Percentiles rank a stretch among this genome's conserved stretches.
Conservation (phyloP, 306 rosid species). For the Echinosophora koreensis region DNA sequence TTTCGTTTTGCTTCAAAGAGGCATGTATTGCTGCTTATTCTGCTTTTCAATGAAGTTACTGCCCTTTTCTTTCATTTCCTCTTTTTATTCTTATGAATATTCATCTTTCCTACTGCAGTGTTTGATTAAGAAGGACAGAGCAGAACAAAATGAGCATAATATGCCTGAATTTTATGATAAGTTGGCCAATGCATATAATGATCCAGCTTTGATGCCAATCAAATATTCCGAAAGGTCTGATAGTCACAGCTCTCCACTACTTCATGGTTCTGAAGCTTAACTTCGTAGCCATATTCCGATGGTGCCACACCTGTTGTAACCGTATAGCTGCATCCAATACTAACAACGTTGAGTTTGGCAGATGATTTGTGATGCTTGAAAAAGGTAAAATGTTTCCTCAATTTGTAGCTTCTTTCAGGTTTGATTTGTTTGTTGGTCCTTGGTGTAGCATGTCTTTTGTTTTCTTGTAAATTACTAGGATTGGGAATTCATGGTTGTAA, state of each 20-base stretch:
- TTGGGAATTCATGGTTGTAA: slow-evolving; percentile 7
- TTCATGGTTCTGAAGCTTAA: slow-evolving; percentile 54
- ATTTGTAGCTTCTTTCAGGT: slow-evolving; percentile 1
- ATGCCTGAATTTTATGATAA: slow-evolving; percentile 64
- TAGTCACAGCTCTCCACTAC: slow-evolving; percentile 64
- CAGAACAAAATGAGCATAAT: slow-evolving; percentile 59
- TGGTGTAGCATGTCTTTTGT: slow-evolving; percentile 9
- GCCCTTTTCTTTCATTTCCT: background rate
- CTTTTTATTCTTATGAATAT: slow-evolving; percentile 28
- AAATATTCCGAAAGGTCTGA: slow-evolving; percentile 51
- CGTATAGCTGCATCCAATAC: slow-evolving; percentile 13
- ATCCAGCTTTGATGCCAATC: slow-evolving; percentile 67
- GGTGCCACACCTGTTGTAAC: background rate
- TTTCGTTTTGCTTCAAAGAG: slow-evolving; percentile 13
- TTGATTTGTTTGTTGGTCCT: slow-evolving; percentile 44
- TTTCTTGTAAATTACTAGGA: slow-evolving; percentile 27
- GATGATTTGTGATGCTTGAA: slow-evolving; percentile 4
- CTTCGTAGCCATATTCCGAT: background rate
- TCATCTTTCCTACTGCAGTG: slow-evolving; percentile 59
- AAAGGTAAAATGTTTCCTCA: background rate
- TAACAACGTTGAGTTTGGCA: slow-evolving; percentile 16
- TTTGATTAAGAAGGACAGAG: slow-evolving; percentile 78
- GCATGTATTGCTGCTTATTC: slow-evolving; percentile 16
- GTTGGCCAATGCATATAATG: slow-evolving; percentile 63
- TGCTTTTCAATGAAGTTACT: slow-evolving; percentile 10